Base-by-base conservation (phyloP, 352 stramenopile genomes). In the Globisporangium viniferum region DNA sequence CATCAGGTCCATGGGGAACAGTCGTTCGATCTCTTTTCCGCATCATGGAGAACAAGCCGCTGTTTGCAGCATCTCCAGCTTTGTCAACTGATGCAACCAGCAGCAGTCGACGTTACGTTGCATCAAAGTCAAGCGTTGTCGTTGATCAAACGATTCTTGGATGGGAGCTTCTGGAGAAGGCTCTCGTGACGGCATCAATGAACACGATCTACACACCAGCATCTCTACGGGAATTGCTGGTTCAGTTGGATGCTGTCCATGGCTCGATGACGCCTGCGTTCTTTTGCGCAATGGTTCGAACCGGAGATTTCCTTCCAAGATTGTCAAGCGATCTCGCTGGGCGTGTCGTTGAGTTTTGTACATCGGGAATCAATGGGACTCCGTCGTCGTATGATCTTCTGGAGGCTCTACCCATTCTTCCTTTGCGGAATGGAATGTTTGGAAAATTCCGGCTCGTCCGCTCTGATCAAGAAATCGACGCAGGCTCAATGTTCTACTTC, bases 21-120 rank as follows among this genome's bases (percentile, higher is more conserved):
- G 76, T 91, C 27, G 79, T 78, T 8, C 71, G 75, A 12, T 76
- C 84, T 15, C 64, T 94, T 1, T 92, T 89, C 71, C 68, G 60
- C 0, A 73, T 82, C 58, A 83, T 90, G 68, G 77, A 75, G 53
- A 73, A 80, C 59, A 71, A 78, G 12, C 70, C 73, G 5, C 73
- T 91, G 24, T 82, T 94, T 53, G 73, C 74, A 35, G 59, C 69
- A 24, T 89, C 78, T 18, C 63, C 64, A n/a, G 55, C 67, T 57
- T 36, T 35, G 36, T 31, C 44, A 27, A 51, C 57, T 18, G 53
- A 55, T 22, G 33, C 59, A 31, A 36, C 55, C 22, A 57, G 39
- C 18, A 24, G 2, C 51, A 20, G 39, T 39, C 71, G 33, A 18
- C 63, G 56, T 41, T 75, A 70, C 36, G 73, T 88, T 29, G 31